Conservation (phyloP, 257 asterid species). For the Rehmannia glutinosa region DNA sequence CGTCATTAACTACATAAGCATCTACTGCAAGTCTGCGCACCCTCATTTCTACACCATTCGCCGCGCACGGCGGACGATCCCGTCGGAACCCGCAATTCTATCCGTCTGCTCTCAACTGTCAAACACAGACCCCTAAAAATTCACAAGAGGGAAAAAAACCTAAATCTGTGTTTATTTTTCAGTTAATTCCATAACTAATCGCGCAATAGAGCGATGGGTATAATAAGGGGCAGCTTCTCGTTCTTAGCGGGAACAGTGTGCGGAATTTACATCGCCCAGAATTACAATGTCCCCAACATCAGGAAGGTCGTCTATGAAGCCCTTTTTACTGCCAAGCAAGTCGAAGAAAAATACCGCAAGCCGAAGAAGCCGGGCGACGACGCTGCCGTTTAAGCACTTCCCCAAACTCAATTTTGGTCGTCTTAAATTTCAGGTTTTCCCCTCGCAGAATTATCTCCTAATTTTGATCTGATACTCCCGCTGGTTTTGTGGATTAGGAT, state of each 20-base stretch:
- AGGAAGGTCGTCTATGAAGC: slow-evolving; percentile 27
- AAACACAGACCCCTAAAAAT: too few relatives aligned
- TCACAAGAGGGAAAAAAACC: neutral
- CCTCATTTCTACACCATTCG: neutral
- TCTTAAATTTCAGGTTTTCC: slow-evolving; percentile 12
- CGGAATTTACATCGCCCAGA: slow-evolving; percentile 62
- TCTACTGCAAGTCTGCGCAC: too few relatives aligned
- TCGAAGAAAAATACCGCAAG: slow-evolving; percentile 58
- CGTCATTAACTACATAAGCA: neutral
- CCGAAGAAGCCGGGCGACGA: slow-evolving; percentile 48
- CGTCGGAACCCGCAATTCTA: neutral
- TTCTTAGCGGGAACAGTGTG: slow-evolving; percentile 36
- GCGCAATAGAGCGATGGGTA: slow-evolving; percentile 31
- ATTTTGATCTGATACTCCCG: neutral
- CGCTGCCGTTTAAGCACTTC: slow-evolving; percentile 16
- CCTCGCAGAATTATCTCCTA: neutral
- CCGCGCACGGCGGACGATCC: neutral
- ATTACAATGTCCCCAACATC: slow-evolving; percentile 54
- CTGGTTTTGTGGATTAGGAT: neutral
- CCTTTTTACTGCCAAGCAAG: slow-evolving; percentile 44
- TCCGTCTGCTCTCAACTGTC: too few relatives aligned
- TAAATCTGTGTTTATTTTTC: neutral
- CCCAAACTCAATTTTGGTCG: neutral
- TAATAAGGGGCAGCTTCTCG: slow-evolving; percentile 32
- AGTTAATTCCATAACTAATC: neutral